These are phyloP conservation scores for Colletotrichum sp. DNA, from an alignment of 2,329 filamentous ascomycete species.

Conservation along the genomic window DNA sequence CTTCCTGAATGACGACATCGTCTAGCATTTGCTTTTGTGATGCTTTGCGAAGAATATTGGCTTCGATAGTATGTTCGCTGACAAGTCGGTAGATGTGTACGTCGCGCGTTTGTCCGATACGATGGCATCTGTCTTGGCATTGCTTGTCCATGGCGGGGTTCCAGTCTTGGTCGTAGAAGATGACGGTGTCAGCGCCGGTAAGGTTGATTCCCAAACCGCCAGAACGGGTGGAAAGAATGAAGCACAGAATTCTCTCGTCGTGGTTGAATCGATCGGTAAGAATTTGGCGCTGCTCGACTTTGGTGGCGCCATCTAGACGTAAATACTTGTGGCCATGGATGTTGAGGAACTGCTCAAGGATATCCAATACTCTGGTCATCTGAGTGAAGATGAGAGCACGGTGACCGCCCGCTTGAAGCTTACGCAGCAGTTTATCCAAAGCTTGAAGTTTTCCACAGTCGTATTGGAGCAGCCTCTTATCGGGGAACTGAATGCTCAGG, in stretches of 20 bases:
- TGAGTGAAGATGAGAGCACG: constrained; percentile 98
- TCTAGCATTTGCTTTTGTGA: constrained; percentile 98
- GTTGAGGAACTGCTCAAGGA: constrained; percentile 96
- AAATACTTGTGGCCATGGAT: constrained; percentile 98
- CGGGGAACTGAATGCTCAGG: constrained; percentile 93
- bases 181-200: constrained; percentile 95
- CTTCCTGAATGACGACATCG: constrained; percentile 97
- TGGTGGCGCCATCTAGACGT: constrained; percentile 93
- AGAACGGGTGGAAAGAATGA: constrained; percentile 93
- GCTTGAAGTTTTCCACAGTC: constrained; percentile 97
- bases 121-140: constrained; percentile 95
- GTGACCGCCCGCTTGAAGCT: constrained; percentile 87
- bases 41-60: constrained; percentile 94
- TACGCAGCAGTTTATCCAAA: constrained; percentile 83
- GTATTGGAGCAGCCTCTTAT: constrained; percentile 94
- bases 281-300: constrained; percentile 93
- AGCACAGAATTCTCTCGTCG: constrained; percentile 88
- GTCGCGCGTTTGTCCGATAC: constrained; percentile 95
- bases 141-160: constrained; percentile 99
- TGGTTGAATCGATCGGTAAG: constrained; percentile 97
- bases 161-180: constrained; percentile 99
- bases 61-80: constrained; percentile 94
- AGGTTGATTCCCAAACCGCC: constrained; percentile 96
- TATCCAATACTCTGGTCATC: constrained; percentile 98
- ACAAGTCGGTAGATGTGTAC: constrained; percentile 97